Evolutionary conservation across 345 rosid species (phyloP).

Genomic region (Acer yangbiense): DNA sequence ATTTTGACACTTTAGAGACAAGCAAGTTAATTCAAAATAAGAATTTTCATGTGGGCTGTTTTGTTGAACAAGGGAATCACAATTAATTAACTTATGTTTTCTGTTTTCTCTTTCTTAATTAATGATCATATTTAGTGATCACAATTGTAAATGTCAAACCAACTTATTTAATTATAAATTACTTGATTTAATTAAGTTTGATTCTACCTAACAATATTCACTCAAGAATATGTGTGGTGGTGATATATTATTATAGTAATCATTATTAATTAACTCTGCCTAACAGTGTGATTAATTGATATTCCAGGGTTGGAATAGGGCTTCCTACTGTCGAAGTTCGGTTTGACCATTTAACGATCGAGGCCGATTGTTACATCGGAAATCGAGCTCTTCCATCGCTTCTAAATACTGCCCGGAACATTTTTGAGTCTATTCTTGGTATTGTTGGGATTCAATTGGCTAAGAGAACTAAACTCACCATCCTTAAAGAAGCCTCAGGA

Average conservation of each 20-base stretch:
- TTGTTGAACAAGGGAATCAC: conserved; percentile 4
- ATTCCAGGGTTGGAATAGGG: conserved; percentile 69
- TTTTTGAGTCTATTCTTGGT: conserved; percentile 64
- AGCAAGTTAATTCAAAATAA: conserved; percentile 3
- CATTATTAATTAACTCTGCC: too few species aligned
- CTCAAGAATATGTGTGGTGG: too few species aligned
- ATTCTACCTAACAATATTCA: too few species aligned
- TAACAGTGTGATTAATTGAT: background rate
- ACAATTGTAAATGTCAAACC: too few species aligned
- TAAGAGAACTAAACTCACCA: conserved; percentile 68
- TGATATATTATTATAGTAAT: too few species aligned
- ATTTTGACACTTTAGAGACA: conserved; percentile 5
- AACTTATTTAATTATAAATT: too few species aligned
- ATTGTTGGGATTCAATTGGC: conserved; percentile 60
- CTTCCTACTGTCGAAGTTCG: conserved; percentile 86
- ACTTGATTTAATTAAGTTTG: too few species aligned
- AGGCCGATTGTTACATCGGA: conserved; percentile 78
- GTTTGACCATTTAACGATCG: conserved; percentile 59
- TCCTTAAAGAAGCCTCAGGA: conserved; percentile 79
- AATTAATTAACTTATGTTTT: too few species aligned
- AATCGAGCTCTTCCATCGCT: conserved; percentile 84
- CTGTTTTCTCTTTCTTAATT: too few species aligned
- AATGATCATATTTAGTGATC: too few species aligned
- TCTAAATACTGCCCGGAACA: conserved; percentile 64
- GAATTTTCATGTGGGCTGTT: background rate